Evolutionary conservation across 495 filamentous ascomycete genomes (phyloP).

Genomic region (Aspergillus steynii): DNA sequence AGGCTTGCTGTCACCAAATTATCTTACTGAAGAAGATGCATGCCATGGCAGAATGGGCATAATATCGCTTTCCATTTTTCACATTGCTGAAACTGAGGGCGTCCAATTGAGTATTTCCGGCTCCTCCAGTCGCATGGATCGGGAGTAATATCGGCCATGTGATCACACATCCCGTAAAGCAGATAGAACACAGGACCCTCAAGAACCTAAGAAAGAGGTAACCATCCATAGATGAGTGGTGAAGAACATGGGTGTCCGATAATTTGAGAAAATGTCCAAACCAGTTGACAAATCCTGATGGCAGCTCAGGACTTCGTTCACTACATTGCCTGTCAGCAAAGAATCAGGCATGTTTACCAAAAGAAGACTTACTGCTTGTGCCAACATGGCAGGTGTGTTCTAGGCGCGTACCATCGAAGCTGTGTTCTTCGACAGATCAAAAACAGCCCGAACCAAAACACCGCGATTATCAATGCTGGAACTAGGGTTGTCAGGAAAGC

Average conservation of each 20-base stretch:
- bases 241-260: conserved; percentile 59
- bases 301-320: conserved; percentile 43
- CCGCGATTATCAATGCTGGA: conserved; percentile 66
- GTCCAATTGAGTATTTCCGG: conserved; percentile 59
- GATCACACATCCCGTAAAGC: conserved; percentile 71
- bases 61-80: conserved; percentile 49
- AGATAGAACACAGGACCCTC: conserved; percentile 66
- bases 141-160: conserved; percentile 83
- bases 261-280: conserved; percentile 61
- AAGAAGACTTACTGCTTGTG: conserved; percentile 55
- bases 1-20: conserved; percentile 5
- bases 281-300: conserved; percentile 59
- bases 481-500: conserved; percentile 69
- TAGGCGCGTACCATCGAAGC: conserved; percentile 75
- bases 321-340: conserved; percentile 13
- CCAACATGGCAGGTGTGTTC: conserved; percentile 75
- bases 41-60: conserved; percentile 59
- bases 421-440: conserved; percentile 71
- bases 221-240: conserved; percentile 71
- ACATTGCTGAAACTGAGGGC: conserved; percentile 69
- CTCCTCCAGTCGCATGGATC: conserved; percentile 71
- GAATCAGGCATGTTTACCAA: neutral
- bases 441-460: conserved; percentile 69
- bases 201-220: conserved; percentile 84
- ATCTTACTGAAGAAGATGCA: conserved; percentile 58